phyloP scores from a whole-genome alignment of 2,329 filamentous ascomycete species.

The Apiospora marii region DNA sequence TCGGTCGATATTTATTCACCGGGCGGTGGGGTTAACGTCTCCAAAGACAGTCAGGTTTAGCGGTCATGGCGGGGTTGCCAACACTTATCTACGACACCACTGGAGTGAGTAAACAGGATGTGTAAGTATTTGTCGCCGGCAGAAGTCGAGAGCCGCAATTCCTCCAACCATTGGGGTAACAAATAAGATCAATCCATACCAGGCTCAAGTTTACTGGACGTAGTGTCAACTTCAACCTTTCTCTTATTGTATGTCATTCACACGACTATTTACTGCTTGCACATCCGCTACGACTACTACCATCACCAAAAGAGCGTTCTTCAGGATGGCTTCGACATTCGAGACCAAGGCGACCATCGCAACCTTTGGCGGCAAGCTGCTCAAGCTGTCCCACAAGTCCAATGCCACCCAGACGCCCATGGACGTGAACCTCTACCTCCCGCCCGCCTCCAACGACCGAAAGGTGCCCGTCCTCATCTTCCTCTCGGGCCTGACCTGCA shows the following conservation, averaged over 20 bases:
- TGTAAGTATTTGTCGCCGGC: neutral
- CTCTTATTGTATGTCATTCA: neutral
- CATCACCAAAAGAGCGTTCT: neutral
- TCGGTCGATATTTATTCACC: neutral
- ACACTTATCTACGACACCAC: constrained; percentile 16
- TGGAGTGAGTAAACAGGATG: constrained; percentile 1
- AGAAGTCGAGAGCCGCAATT: neutral
- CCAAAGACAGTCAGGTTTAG: constrained; percentile 17
- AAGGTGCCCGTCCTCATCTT: constrained; percentile 90
- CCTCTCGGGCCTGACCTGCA: constrained; percentile 93
- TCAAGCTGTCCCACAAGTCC: constrained; percentile 91
- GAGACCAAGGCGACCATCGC: constrained; percentile 88
- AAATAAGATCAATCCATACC: neutral
- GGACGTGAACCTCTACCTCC: constrained; percentile 92
- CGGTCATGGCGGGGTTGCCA: constrained; percentile 19
- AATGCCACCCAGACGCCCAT: constrained; percentile 84
- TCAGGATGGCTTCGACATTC: constrained; percentile 73
- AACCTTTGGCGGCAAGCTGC: constrained; percentile 91
- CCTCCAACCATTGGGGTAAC: neutral
- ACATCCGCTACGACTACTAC: neutral
- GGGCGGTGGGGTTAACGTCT: constrained; percentile 1
- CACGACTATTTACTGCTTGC: neutral
- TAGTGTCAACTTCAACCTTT: neutral
- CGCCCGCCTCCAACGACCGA: constrained; percentile 68
- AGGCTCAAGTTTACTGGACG: neutral